phyloP scores from a whole-genome alignment of 2,329 filamentous ascomycete species.

The Rutstroemia sp. region DNA sequence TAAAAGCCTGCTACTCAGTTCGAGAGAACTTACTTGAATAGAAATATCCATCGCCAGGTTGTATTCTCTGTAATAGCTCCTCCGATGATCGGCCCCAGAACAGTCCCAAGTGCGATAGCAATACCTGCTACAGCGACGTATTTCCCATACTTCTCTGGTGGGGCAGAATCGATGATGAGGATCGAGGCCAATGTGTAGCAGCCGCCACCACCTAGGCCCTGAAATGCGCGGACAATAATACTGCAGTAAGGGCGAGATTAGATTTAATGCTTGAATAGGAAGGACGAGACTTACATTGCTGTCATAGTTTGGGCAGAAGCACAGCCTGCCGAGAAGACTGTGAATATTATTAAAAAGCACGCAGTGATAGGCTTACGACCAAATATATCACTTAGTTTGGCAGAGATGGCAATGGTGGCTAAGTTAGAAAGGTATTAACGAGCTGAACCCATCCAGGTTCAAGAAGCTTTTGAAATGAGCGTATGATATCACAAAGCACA shows the following conservation, averaged over 20 bases:
- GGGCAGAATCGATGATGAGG: conserved; percentile 42
- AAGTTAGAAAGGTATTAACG: too few species aligned
- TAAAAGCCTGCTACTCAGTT: too few species aligned
- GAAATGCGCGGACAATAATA: conserved; percentile 14
- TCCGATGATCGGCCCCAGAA: conserved; percentile 28
- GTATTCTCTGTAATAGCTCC: conserved; percentile 29
- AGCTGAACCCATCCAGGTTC: too few species aligned
- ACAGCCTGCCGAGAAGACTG: background rate
- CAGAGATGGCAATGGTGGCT: background rate
- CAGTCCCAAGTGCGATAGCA: conserved; percentile 6
- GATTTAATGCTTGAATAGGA: background rate
- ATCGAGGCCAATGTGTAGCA: conserved; percentile 39
- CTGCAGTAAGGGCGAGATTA: background rate
- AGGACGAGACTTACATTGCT: background rate
- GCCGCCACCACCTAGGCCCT: conserved; percentile 41
- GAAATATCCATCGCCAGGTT: conserved; percentile 26
- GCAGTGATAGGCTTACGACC: background rate
- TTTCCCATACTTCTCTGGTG: conserved; percentile 38
- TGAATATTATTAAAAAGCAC: background rate
- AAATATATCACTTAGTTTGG: background rate
- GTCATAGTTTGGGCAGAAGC: background rate
- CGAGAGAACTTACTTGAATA: background rate
- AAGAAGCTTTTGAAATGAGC: too few species aligned
- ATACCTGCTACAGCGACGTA: conserved; percentile 21
- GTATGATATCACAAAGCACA: too few species aligned